A percentile compares a stretch with the other conserved stretches of the same genome.
Conservation (phyloP, 2,329 filamentous ascomycete species). For the Stromatinia cepivora region DNA sequence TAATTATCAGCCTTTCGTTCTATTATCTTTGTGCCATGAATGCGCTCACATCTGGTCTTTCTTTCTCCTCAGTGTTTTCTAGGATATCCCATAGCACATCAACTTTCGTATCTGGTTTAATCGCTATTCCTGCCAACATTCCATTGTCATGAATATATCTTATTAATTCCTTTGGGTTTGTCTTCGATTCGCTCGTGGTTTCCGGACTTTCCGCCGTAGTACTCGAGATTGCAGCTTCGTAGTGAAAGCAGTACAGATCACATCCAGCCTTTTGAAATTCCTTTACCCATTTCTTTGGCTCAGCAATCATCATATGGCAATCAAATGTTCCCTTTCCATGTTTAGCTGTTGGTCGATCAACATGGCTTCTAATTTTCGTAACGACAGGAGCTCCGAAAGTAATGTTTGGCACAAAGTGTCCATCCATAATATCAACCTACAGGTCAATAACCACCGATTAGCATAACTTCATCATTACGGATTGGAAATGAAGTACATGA, state of each 20-base stretch:
- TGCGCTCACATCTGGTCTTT: slow-evolving; percentile 82
- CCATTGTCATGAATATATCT: slow-evolving; percentile 86
- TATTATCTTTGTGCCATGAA: not conserved
- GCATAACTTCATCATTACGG: not conserved
- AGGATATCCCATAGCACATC: slow-evolving; percentile 92
- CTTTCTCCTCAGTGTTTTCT: slow-evolving; percentile 68
- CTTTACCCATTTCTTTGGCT: slow-evolving; percentile 98
- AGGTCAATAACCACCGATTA: not conserved
- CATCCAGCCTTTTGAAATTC: slow-evolving; percentile 93
- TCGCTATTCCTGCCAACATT: slow-evolving; percentile 88
- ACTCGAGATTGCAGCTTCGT: slow-evolving; percentile 85
- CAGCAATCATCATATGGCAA: slow-evolving; percentile 99
- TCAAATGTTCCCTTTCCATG: slow-evolving; percentile 91
- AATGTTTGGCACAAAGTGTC: slow-evolving; percentile 98
- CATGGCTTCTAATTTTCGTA: slow-evolving; percentile 85
- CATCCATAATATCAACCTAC: slow-evolving; percentile 91
- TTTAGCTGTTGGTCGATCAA: slow-evolving; percentile 68
- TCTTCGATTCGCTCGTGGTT: slow-evolving; percentile 66
- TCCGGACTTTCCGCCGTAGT: slow-evolving; percentile 81
- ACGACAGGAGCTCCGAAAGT: slow-evolving; percentile 96
- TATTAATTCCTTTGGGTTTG: slow-evolving; percentile 81
- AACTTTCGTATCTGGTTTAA: slow-evolving; percentile 89
- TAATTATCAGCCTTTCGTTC: slow-evolving; percentile 24
- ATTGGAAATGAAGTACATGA: slow-evolving; percentile 8
- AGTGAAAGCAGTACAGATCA: slow-evolving; percentile 99